A percentile compares a stretch with the other conserved stretches of the same genome.
phyloP scores from a whole-genome alignment of 192 early-diverging fungal species.

The Entomortierella lignicola region DNA sequence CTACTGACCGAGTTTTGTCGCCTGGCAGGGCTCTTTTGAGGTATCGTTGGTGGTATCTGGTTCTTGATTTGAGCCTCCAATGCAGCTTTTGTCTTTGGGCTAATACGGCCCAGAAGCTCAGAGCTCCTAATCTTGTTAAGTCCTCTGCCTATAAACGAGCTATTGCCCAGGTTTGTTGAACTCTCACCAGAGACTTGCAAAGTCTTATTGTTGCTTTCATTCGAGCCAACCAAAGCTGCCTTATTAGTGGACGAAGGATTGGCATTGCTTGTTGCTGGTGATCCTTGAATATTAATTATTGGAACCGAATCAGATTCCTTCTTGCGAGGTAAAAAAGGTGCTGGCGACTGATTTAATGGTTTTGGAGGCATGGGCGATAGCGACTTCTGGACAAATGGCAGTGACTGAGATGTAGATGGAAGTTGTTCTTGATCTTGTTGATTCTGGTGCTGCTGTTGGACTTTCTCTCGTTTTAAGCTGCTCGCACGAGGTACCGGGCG shows the following conservation, averaged over 20 bases:
- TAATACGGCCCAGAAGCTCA: not conserved
- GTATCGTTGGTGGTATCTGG: conserved; percentile 20
- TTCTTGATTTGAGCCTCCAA: conserved; percentile 3
- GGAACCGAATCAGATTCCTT: conserved; percentile 10
- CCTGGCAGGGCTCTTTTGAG: conserved; percentile 37
- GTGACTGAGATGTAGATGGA: conserved; percentile 25
- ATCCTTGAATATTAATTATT: not conserved
- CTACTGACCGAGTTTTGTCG: not conserved
- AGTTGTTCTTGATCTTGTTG: not conserved
- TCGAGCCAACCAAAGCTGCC: not conserved
- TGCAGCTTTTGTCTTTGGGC: not conserved
- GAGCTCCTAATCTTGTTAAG: not conserved
- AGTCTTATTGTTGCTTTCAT: conserved; percentile 5
- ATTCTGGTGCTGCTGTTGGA: conserved; percentile 1
- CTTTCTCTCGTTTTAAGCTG: not conserved
- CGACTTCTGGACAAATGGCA: conserved; percentile 10
- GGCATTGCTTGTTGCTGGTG: not conserved
- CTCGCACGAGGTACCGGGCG: conserved; percentile 29
- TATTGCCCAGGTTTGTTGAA: not conserved
- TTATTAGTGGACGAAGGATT: not conserved
- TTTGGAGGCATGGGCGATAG: conserved; percentile 49
- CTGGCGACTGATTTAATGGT: not conserved
- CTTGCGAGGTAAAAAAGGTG: not conserved
- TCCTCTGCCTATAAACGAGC: not conserved
- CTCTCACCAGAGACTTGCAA: conserved; percentile 30